Evolutionary conservation across 73 alveolate genomes (phyloP), one percentile per base, ranked within the genome.

Genomic region (Symbiodinium pilosum): DNA sequence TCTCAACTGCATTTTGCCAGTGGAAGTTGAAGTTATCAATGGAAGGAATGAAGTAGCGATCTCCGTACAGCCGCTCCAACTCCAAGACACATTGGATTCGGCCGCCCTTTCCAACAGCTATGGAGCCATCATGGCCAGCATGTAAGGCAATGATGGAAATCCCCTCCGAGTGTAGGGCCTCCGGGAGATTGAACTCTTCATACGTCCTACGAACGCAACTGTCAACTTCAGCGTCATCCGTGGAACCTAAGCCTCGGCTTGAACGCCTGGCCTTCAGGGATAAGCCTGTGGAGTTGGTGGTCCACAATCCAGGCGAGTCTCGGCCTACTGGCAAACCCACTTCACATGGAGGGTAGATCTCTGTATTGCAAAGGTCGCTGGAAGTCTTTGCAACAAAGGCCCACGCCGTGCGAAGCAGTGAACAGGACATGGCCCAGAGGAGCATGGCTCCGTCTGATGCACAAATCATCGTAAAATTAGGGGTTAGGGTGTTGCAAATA

Each of bases 81-180:
- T 92, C 98, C 38, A 92, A 59, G 11, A 92, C 84, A 41, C 95
- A 89, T 43, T 64, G 87, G 21, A 89, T 84, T 8, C 87, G 86
- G 47, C 95, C 95, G 28, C 73, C 95, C 32, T 40, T 59, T 16
- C 95, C 73, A 40, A 89, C 18, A 52, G 95, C 95, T 12, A 89
- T 89, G 38, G 87, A 64, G 30, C 87, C 95, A 68, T 89, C 95
- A 89, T 89, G 95, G 21, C 87, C 87, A 7, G 68, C 86, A 42
- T 89, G 87, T 40, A 89, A 28, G 47, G 87, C 95, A 12, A 89
- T 40, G 54, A 36, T 34, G 38, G 87, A 28, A 32, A 28, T 64
- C 81, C 30, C 81, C 81, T 64, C 34, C 38, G 30, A 32, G 12
- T 64, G 81, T 0, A 64, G 81, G 24, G 81, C 32, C 39, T 64